These are phyloP conservation scores for Coemansia sp. DNA, from an alignment of 192 early-diverging fungal genomes.

Conservation along the genomic window DNA sequence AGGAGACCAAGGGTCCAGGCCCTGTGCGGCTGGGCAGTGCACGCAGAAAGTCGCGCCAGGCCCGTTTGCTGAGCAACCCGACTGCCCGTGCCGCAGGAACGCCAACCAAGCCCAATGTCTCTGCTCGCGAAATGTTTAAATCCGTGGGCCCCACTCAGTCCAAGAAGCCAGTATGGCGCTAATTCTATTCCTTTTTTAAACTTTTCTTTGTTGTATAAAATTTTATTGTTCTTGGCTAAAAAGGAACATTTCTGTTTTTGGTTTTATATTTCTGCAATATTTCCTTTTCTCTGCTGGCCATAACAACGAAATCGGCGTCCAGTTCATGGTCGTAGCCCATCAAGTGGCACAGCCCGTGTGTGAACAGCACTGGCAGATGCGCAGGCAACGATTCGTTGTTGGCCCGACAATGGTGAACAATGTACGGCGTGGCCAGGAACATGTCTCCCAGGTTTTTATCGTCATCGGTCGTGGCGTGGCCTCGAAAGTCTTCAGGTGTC, in stretches of 20 bases:
- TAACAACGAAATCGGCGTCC: slow-evolving; percentile 49
- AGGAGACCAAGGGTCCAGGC: slow-evolving; percentile 7
- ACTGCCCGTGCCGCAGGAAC: slow-evolving; percentile 17
- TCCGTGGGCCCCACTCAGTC: slow-evolving; percentile 25
- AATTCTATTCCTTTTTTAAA: neutral
- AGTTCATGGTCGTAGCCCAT: slow-evolving; percentile 66
- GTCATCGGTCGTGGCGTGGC: slow-evolving; percentile 43
- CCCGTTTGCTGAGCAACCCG: slow-evolving; percentile 34
- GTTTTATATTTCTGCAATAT: slow-evolving; percentile 25
- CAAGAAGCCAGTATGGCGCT: slow-evolving; percentile 40
- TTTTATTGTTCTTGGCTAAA: slow-evolving; percentile 10
- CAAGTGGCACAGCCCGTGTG: slow-evolving; percentile 68
- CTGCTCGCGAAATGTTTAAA: slow-evolving; percentile 39
- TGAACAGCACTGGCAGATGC: slow-evolving; percentile 59
- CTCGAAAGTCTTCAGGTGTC: slow-evolving; percentile 29
- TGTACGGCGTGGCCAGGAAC: slow-evolving; percentile 60
- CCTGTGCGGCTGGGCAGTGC: slow-evolving; percentile 40
- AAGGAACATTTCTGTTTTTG: neutral
- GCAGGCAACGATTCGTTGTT: slow-evolving; percentile 49
- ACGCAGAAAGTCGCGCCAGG: slow-evolving; percentile 40
- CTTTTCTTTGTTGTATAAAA: neutral
- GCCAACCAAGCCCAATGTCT: slow-evolving; percentile 25
- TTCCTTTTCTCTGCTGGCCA: slow-evolving; percentile 34
- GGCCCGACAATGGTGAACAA: slow-evolving; percentile 52
- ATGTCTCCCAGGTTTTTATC: slow-evolving; percentile 63